Base-by-base conservation (phyloP, 129 eudicot genomes). In the Chrysanthemum seticuspe region DNA sequence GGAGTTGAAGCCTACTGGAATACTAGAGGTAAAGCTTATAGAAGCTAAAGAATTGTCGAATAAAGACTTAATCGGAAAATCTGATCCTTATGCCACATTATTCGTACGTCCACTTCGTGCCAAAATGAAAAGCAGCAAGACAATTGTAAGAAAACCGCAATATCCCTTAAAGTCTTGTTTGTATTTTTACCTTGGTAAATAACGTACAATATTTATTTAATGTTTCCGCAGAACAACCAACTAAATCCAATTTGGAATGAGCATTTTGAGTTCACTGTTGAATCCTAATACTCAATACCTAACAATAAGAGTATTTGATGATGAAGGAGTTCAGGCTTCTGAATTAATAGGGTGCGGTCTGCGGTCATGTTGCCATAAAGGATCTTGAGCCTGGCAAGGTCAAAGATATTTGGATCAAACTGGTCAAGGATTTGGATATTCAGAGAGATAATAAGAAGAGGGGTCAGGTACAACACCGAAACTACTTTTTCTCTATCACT, bases 181-280 rank as follows among this genome's bases (percentile, higher is more conserved):
- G 7, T 66, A 18, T 6, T 36, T 36, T 36, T 36, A 36, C 8
- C 44, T 5, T 36, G 44, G 44, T 36, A 5, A 36, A 36, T 36
- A 36, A 36, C 6, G 8, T 36, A 36, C 44, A 0, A 9, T 36
- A 36, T 36, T 34, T 34, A 34, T 34, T 4, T 4, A 34, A 34
- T 63, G 48, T 59, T 52, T 76, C 11, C 36, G 6, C 59, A 94
- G 98, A 83, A 86, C 85, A 94, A 94, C 80, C 84, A 81, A 65
- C 51, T 85, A 80, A 94, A 88, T 79, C 98, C 98, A 6, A 90
- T 94, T n/a, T 94, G 98, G 98, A 94, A 94, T 58, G 98, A 94
- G 81, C 91, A 85, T 74, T 94, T 86, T 74, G 97, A 88, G 74
- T 90, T 94, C 76, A 84, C 76, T 34, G 97, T 90, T 29, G 98